A percentile compares a stretch with the other conserved stretches of the same genome.
Evolutionary conservation across 2,329 filamentous ascomycete genomes (phyloP).

Genomic region (Elsinoe batatas): DNA sequence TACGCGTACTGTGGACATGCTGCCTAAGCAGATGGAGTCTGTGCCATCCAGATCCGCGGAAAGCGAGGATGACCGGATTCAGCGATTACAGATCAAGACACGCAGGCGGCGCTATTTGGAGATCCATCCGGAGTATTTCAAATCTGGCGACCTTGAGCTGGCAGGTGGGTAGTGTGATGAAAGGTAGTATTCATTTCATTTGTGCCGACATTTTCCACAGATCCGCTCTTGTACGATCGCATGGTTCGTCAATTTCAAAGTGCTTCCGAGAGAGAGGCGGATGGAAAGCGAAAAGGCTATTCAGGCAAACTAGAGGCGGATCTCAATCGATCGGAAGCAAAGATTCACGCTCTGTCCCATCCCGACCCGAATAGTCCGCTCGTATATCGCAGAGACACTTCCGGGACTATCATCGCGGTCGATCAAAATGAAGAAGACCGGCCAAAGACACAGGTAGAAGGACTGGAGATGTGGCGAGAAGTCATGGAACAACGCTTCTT

Average conservation of each 20-base stretch:
- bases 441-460: constrained; percentile 54
- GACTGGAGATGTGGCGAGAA: constrained; percentile 56
- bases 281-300: constrained; percentile 66
- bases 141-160: constrained; percentile 48
- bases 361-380: constrained; percentile 42
- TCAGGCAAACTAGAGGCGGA: constrained; percentile 70
- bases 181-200: constrained; percentile 1
- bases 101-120: constrained; percentile 67
- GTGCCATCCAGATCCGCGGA: background rate
- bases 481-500: constrained; percentile 69
- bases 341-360: constrained; percentile 53
- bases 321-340: constrained; percentile 64
- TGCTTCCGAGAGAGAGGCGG: constrained; percentile 59
- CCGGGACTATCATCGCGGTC: constrained; percentile 49
- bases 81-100: constrained; percentile 56
- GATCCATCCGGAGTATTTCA: constrained; percentile 63
- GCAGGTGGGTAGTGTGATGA: constrained; percentile 35
- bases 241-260: constrained; percentile 70
- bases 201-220: constrained; percentile 29
- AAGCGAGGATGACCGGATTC: constrained; percentile 17
- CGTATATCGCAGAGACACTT: constrained; percentile 41
- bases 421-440: constrained; percentile 45
- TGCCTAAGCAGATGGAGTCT: background rate
- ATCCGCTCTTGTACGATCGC: constrained; percentile 73
- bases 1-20: background rate